Conservation (phyloP, 2,329 filamentous ascomycete genomes). For the Aaosphaeria pasadenensis region DNA sequence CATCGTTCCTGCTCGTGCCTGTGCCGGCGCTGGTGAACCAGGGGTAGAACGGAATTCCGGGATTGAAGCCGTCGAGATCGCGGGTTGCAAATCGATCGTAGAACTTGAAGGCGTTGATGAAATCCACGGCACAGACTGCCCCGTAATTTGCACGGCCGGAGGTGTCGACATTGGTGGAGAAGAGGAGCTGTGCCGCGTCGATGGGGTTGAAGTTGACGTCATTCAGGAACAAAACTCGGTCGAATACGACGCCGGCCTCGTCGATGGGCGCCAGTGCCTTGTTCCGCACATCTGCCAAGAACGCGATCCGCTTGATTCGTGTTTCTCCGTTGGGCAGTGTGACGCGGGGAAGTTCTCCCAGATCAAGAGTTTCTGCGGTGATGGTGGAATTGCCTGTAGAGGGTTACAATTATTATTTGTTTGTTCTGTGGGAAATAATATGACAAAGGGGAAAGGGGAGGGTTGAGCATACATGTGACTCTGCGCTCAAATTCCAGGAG, state of each 20-base stretch:
- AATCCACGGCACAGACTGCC: conserved; percentile 70
- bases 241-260: conserved; percentile 53
- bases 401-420: not conserved
- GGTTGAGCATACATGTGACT: conserved; percentile 39
- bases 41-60: conserved; percentile 65
- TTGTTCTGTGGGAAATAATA: not conserved
- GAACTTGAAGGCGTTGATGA: conserved; percentile 63
- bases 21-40: conserved; percentile 58
- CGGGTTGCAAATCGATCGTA: conserved; percentile 74
- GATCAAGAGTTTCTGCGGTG: conserved; percentile 58
- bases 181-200: conserved; percentile 60
- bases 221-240: conserved; percentile 62
- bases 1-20: conserved; percentile 57
- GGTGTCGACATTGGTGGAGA: conserved; percentile 56
- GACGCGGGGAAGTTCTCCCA: conserved; percentile 57
- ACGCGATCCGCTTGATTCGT: conserved; percentile 70
- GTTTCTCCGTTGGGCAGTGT: conserved; percentile 60
- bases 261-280: conserved; percentile 64
- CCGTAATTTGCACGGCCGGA: conserved; percentile 57
- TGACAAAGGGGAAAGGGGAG: not conserved
- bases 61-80: conserved; percentile 62
- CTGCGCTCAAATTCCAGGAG: conserved; percentile 53
- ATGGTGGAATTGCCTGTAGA: conserved; percentile 46
- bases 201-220: conserved; percentile 63
- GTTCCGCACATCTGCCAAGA: conserved; percentile 71